phyloP scores from a whole-genome alignment of 495 filamentous ascomycete species.

The Tuber magnatum region DNA sequence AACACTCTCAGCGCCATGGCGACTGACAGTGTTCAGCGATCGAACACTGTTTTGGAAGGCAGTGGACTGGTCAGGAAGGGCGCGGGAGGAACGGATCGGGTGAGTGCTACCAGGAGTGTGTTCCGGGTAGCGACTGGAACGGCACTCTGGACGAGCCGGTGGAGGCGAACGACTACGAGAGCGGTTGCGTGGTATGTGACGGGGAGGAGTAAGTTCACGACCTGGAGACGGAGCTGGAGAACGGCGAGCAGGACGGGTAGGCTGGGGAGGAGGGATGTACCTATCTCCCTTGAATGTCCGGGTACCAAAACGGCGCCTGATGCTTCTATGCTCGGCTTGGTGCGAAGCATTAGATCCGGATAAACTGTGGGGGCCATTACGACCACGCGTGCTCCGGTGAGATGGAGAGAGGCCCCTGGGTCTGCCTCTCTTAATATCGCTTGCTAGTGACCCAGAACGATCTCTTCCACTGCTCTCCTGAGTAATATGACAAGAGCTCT shows the following conservation, averaged over 20 bases:
- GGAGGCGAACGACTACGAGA: neutral
- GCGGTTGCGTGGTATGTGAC: neutral
- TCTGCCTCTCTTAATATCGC: neutral
- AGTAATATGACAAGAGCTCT: fast-evolving
- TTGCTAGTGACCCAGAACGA: neutral
- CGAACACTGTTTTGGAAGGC: neutral
- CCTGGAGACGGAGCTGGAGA: neutral
- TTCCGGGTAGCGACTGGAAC: neutral
- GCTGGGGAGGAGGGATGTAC: neutral
- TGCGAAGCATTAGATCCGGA: neutral
- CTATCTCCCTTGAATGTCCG: neutral
- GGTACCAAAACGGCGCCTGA: neutral
- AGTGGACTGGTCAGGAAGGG: neutral
- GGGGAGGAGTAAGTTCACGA: conserved; percentile 1
- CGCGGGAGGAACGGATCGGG: neutral
- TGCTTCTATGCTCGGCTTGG: neutral
- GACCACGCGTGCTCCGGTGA: neutral
- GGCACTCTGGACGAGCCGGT: neutral
- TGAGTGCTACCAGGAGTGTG: neutral
- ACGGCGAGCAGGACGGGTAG: neutral
- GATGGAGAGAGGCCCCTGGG: neutral
- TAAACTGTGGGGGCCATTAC: neutral
- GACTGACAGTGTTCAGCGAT: neutral
- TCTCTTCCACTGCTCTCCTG: neutral
- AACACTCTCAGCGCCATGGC: neutral